These are phyloP conservation scores for Chlamydomonas sp. DNA, from an alignment of 139 green algal species.

Conservation along the genomic window DNA sequence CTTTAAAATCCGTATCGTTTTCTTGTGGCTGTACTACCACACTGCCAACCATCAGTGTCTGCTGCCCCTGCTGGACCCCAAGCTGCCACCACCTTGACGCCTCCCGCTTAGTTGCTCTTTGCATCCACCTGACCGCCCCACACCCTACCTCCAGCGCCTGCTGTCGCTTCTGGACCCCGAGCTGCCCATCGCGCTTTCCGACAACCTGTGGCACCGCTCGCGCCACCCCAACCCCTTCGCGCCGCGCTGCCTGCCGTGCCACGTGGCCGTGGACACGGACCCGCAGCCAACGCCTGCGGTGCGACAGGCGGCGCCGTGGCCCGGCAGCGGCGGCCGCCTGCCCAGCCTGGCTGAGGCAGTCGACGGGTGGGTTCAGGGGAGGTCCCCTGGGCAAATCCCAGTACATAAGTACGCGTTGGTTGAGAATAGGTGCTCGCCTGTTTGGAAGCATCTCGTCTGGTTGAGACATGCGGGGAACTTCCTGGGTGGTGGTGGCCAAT, in stretches of 20 bases:
- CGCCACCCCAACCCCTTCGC: constrained; percentile 33
- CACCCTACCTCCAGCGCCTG: not conserved
- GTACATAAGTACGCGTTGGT: no score
- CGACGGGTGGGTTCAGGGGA: no score
- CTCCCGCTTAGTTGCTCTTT: not conserved
- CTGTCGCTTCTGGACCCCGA: constrained; percentile 12
- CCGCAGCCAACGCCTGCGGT: not conserved
- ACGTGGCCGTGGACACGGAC: constrained; percentile 38
- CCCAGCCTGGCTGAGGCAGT: constrained; percentile 4
- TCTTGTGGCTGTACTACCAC: no score
- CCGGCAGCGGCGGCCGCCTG: constrained; percentile 1
- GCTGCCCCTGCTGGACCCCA: constrained; percentile 19
- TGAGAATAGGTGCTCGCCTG: no score
- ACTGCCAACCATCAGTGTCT: not conserved
- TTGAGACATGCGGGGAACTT: no score
- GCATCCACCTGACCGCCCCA: not conserved
- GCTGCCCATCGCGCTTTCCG: constrained; percentile 12
- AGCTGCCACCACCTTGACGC: not conserved
- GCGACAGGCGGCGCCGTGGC: no score
- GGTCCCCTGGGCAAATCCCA: no score
- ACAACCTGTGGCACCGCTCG: constrained; percentile 42
- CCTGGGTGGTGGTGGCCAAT: no score
- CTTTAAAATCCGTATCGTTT: no score
- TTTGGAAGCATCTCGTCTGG: no score
- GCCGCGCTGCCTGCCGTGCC: constrained; percentile 45